Conservation (phyloP, 352 stramenopile species). For the Phytophthora aleatoria region DNA sequence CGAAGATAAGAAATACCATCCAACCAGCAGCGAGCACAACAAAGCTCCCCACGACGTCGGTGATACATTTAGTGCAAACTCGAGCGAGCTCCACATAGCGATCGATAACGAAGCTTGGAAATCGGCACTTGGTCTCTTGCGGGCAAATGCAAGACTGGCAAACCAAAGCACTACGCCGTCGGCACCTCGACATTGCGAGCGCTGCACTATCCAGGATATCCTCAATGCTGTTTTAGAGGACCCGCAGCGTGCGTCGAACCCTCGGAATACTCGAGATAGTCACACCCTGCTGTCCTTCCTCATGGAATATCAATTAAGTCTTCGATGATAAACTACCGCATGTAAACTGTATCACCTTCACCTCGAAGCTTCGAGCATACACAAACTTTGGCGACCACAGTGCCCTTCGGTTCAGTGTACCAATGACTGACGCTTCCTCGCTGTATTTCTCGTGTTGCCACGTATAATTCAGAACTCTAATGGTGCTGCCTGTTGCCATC, state of each 20-base stretch:
- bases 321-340: not conserved
- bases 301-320: not conserved
- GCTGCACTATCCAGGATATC: no score
- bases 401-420: slow-evolving; percentile 19
- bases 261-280: slow-evolving; percentile 4
- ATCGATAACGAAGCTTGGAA: not conserved
- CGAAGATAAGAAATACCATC: slow-evolving; percentile 32
- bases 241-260: slow-evolving; percentile 4
- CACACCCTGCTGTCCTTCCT: not conserved
- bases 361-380: no score
- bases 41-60: slow-evolving; percentile 16
- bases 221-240: not conserved
- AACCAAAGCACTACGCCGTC: not conserved
- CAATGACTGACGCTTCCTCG: slow-evolving; percentile 1
- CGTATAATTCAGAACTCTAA: not conserved
- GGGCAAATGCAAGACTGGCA: slow-evolving; percentile 14
- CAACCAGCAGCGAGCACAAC: slow-evolving; percentile 28
- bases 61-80: slow-evolving; percentile 18
- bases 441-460: not conserved
- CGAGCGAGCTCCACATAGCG: slow-evolving; percentile 21
- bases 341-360: not conserved
- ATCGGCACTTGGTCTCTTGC: not conserved
- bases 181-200: not conserved
- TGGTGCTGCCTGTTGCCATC: slow-evolving; percentile 29
- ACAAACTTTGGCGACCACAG: not conserved